Evolutionary conservation across 1,284 basidiomycete species (phyloP), one percentile per base, ranked within the genome.

Genomic region (Leccinum subrobustum): DNA sequence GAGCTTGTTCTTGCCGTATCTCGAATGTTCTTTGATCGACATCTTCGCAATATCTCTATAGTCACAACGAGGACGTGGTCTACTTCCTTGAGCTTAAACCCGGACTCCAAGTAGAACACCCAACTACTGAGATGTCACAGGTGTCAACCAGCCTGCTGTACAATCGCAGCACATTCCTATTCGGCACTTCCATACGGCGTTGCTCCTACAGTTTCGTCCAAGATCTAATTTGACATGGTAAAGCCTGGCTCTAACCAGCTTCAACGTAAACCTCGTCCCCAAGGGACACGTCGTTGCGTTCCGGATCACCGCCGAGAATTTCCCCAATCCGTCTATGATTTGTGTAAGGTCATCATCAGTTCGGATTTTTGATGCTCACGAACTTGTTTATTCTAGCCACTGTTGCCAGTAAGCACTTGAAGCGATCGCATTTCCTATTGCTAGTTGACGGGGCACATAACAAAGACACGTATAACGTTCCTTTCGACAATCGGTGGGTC

Each of bases 41-140:
- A 56, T 35, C 29, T 64, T 59, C 33, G 56, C 47, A 69, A 92
- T 92, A 98, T 79, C 89, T 99, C 51, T 99, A 99, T 80, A 97
- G 92, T 66, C 95, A 95, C 67, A 84, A 89, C 1, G 94, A 97
- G 64, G 93, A 97, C 73, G 86, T 89, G 39, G 99, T 98, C 81
- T 92, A 92, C 79, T 99, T 99, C 86, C 85, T 99, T 63, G 97
- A 99, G 78, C 88, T 99, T 65, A 99, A 99, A 78, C 97, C 97
- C 52, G 96, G 97, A 87, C 89, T 99, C 35, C 97, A 99, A 81
- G 97, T 99, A 73, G 96, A 98, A 81, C 95, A 97, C 75, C 97
- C 97, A 25, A 99, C 97, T 18, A 99, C 97, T 27, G 97, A 99
- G 79, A 99, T 99, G 95, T 99, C 39, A 91, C 93, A 8, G 96